Evolutionary conservation across 2,329 filamentous ascomycete genomes (phyloP), one percentile per base, ranked within the genome.

Genomic region (Epicoccum nigrum): DNA sequence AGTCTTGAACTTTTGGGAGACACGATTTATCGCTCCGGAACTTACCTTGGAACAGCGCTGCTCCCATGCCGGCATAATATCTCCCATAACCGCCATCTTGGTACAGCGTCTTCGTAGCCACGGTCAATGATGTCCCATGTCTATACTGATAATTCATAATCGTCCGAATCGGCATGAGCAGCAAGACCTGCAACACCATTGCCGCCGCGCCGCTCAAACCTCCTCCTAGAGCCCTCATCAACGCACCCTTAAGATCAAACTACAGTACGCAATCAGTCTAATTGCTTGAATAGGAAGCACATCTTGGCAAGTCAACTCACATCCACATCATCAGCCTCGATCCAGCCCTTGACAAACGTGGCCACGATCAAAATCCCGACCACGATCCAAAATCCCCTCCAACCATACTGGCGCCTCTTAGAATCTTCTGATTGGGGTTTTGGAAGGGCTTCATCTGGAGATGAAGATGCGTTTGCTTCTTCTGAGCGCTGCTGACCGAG

Each of bases 121-220:
- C 54, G 3, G 49, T 52, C 3, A 67, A 58, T 7, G 63, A 62
- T 17, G 58, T 61, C 12, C 65, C 65, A 19, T 68, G 64, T 27
- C 65, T 63, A 32, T 68, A 68, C 34, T 68, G 65, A 32, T 68
- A 68, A 39, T 68, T 68, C 64, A 68, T 68, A 27, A 67, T 67
- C 0, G 65, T 68, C 1, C 65, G 60, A 13, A 68, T 61, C 1
- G 65, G 65, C 64, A 68, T 68, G 33, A 68, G 46, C 2, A 67
- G 35, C n/a, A 67, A 40, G 1, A 68, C 65, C 44, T 68, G 65
- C 15, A 68, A 54, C 2, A 68, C 49, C 65, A 68, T 68, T 3
- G 65, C 65, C 7, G 64, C 65, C 4, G 63, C 65, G 21, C 65
- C 65, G 16, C 63, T 67, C n/a, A 68, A 16, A 0, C 65, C 65